phyloP scores from a whole-genome alignment of 106 monocot species.

The Apostasia shenzhenica region DNA sequence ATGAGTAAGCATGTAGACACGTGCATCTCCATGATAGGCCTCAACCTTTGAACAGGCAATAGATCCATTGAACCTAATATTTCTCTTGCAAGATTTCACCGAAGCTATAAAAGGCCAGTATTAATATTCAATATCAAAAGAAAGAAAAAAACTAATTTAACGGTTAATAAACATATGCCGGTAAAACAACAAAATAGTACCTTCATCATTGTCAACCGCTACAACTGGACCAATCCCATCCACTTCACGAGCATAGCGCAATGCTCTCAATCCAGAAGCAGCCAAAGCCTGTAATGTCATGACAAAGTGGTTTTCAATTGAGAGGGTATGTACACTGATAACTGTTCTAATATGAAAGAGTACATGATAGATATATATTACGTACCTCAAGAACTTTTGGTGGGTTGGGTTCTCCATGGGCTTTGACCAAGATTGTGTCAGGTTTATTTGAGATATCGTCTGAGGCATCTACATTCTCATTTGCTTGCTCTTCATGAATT shows the following conservation, averaged over 20 bases:
- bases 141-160: neutral
- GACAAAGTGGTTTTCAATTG: neutral
- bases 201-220: slow-evolving; percentile 91
- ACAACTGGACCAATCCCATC: slow-evolving; percentile 68
- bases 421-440: slow-evolving; percentile 22
- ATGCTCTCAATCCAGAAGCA: slow-evolving; percentile 88
- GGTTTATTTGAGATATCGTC: slow-evolving; percentile 14
- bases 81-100: slow-evolving; percentile 18
- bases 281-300: slow-evolving; percentile 66
- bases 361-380: no score
- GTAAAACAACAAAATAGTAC: slow-evolving; percentile 18
- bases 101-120: slow-evolving; percentile 24
- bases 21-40: slow-evolving; percentile 76
- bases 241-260: slow-evolving; percentile 86
- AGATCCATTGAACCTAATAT: slow-evolving; percentile 46
- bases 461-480: slow-evolving; percentile 14
- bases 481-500: slow-evolving; percentile 6
- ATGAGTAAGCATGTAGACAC: slow-evolving; percentile 85
- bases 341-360: neutral
- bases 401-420: slow-evolving; percentile 36
- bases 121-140: neutral
- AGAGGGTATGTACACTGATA: neutral
- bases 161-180: neutral
- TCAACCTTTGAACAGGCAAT: slow-evolving; percentile 55
- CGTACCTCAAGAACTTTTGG: slow-evolving; percentile 81